These are phyloP conservation scores for Escovopsis sp. DNA, from an alignment of 2,329 filamentous ascomycete genomes.

Conservation along the genomic window DNA sequence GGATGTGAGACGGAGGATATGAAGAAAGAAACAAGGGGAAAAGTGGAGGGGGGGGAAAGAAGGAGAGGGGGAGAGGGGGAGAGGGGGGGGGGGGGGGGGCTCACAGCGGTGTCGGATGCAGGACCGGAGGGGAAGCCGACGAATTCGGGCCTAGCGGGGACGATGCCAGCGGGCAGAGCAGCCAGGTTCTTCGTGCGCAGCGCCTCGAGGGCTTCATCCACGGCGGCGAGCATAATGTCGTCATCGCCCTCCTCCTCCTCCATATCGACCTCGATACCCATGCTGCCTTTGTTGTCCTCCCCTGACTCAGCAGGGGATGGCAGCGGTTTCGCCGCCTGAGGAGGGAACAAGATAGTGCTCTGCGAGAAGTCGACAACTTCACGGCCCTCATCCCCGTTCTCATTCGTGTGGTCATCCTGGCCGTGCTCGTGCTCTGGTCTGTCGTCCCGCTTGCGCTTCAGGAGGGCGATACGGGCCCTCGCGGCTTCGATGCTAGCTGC, in stretches of 20 bases:
- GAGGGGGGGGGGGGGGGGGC: constrained; percentile 2
- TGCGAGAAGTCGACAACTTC: constrained; percentile 15
- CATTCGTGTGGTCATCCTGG: too few relatives aligned
- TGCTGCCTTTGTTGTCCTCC: too few relatives aligned
- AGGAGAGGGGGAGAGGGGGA: too few relatives aligned
- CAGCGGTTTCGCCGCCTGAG: constrained; percentile 2
- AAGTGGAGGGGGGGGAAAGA: too few relatives aligned
- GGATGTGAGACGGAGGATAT: too few relatives aligned
- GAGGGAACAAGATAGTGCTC: constrained; percentile 16
- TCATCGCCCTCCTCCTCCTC: too few relatives aligned
- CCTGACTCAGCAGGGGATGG: not conserved
- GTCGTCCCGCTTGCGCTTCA: constrained; percentile 17
- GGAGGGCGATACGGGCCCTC: not conserved
- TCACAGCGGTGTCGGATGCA: constrained; percentile 19
- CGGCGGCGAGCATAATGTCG: too few relatives aligned
- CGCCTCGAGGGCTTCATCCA: constrained; percentile 13
- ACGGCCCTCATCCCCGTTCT: too few relatives aligned
- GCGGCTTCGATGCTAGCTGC: not conserved
- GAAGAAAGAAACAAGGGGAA: too few relatives aligned
- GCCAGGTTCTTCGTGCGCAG: constrained; percentile 18
- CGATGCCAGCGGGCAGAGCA: constrained; percentile 15
- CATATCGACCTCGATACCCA: too few relatives aligned
- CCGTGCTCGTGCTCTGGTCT: constrained; percentile 1
- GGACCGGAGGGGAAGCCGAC: constrained; percentile 23
- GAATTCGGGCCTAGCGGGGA: constrained; percentile 20